phyloP scores from a whole-genome alignment of 768 basidiomycete genomes.

The Tulasnella sp. region DNA sequence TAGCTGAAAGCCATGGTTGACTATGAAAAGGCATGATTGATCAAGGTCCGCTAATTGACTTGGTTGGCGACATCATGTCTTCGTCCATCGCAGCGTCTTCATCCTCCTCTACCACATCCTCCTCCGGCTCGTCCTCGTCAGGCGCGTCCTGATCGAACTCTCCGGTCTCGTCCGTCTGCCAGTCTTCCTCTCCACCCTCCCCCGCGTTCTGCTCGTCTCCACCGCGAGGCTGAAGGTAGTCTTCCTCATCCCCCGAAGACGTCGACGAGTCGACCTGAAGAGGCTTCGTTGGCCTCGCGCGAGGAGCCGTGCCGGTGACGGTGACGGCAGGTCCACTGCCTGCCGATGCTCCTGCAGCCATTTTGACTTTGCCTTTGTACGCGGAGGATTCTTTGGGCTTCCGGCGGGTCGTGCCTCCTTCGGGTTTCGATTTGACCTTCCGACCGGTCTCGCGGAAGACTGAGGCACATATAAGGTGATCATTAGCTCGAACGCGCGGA shows the following conservation, averaged over 20 bases:
- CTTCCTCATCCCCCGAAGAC: background rate
- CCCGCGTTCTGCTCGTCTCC: background rate
- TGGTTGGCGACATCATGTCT: background rate
- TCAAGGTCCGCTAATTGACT: too few species aligned
- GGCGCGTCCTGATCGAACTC: background rate
- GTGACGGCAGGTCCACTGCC: background rate
- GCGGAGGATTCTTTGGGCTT: background rate
- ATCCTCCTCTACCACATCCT: background rate
- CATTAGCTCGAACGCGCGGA: background rate
- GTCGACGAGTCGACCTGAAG: background rate
- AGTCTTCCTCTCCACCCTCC: background rate
- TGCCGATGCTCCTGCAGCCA: background rate
- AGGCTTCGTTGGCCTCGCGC: background rate
- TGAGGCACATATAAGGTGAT: background rate
- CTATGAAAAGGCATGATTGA: too few species aligned
- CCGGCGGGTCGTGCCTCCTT: background rate
- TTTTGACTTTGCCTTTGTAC: constrained; percentile 9
- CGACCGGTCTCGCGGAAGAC: background rate
- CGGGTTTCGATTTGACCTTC: background rate
- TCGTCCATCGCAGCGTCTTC: too few species aligned
- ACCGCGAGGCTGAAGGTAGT: background rate
- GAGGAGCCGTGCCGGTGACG: background rate
- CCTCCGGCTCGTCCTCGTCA: background rate
- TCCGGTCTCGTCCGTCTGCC: background rate
- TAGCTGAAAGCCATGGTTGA: too few species aligned